Base-by-base conservation (phyloP, 108 stramenopile species). In the Cyclotella baltica region DNA sequence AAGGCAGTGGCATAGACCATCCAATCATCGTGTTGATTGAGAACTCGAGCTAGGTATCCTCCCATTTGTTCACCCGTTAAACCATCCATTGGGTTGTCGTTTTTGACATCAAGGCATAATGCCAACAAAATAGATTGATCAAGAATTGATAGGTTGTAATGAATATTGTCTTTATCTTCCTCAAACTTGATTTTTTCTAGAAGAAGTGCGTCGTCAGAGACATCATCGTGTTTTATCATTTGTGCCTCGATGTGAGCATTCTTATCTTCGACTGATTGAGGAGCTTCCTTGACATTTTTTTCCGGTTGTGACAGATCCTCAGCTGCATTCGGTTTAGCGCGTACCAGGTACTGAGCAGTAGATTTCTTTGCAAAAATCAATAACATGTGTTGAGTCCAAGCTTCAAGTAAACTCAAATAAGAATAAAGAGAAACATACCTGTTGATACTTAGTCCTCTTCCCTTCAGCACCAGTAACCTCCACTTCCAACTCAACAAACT, bases 11-110 rank as follows among this genome's bases (percentile, higher is more conserved):
- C 95, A 75, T 98, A 96, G 2, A 97, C 86, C 90, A 97, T 97
- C 97, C 97, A 98, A 78, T 97, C 91, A 50, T 94, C 91, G 72
- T 92, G 83, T 62, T 93, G 88, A 58, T 79, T 76, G 19, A 98
- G 73, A 4, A 98, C 96, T 48, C 96, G 84, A 38, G 90, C 93
- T 33, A 98, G 77, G 71, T 96, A 99, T 28, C 96, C 95, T 31
- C 81, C 77, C 99, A 99, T 99, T 87, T 99, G 90, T 61, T 94
- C 96, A n/a, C 85, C 92, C 2, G 98, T 98, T 31, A 99, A 81
- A 15, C 93, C 97, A 75, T 98, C 98, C 56, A 85, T 68, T 3
- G 98, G 97, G 76, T 98, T 98, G 67, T 78, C 89, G 68, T 98
- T 98, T 64, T 94, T 91, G 13, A 98, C 97, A 77, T 99, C 99